Base-by-base conservation (phyloP, 2,329 filamentous ascomycete genomes). In the Aspergillus fijiensis region DNA sequence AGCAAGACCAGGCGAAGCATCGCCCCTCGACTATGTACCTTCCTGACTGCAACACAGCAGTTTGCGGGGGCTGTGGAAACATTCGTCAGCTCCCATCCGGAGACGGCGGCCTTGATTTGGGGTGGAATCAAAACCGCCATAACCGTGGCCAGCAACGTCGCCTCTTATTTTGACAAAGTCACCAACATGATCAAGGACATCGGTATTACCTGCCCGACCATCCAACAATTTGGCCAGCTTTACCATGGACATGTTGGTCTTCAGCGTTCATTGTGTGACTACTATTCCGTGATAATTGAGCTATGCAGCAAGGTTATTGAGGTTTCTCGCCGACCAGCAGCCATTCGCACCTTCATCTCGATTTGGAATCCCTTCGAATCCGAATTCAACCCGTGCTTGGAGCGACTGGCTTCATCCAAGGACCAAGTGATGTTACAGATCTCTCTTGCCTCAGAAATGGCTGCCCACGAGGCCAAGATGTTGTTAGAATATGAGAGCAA, bases 51-150 rank as follows among this genome's bases (percentile, higher is more conserved):
- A 23, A 62, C 61, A 4, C 66, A 66, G 14, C 65, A 69, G 48
- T 69, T 69, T 39, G 58, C 51, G 25, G 57, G 52, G 4, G 58
- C 64, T 11, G 61, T 67, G 19, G 60, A 67, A 49, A 65, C 67
- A 2, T 65, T 69, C 7, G 54, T 69, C 14, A 65, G 64, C 45
- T 66, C 60, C 6, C 63, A 61, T 39, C 59, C 59, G 5, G 19
- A 23, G 35, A 42, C 58, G 12, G 58, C 61, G 1, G 61, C 61
- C 4, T 33, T 62, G 1, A 35, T 35, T 6, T 35, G 33, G 33
- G 33, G 33, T 12, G 33, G 33, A 35, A 35, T 35, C 12, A 35
- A 16, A 16, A 35, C 33, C 33, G 33, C 33, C 33, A 35, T 35
- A 35, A 35, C 33, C 12, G 33, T 35, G 0, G 33, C 33, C 12